phyloP scores from a whole-genome alignment of 2,329 filamentous ascomycete genomes.

The Xylariaceae sp. region DNA sequence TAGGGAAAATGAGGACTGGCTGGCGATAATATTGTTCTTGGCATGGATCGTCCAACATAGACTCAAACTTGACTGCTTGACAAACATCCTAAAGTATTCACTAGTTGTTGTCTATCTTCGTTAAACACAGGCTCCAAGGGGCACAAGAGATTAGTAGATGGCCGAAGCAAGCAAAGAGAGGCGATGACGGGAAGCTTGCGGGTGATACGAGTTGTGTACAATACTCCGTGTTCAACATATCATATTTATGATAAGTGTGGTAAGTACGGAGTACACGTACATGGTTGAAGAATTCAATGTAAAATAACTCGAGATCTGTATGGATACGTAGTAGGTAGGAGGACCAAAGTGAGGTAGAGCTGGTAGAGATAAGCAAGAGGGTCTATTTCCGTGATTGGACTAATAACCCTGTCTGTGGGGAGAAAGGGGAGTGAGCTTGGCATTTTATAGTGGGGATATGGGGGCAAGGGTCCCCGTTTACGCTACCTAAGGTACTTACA shows the following conservation, averaged over 20 bases:
- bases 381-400: neutral
- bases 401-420: neutral
- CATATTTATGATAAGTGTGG: no score
- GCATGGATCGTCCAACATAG: neutral
- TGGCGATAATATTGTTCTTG: neutral
- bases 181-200: neutral
- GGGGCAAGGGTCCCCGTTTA: neutral
- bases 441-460: neutral
- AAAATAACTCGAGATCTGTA: neutral
- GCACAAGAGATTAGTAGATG: neutral
- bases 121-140: neutral
- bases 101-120: neutral
- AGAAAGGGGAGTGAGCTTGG: neutral
- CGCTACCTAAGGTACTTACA: conserved; percentile 7
- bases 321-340: no score
- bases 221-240: neutral
- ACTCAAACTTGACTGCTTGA: neutral
- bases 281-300: neutral
- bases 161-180: neutral
- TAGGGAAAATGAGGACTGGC: neutral
- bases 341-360: neutral
- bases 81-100: neutral
- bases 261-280: no score
- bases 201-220: neutral
- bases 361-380: neutral